Base-by-base conservation (phyloP, 805 yeast species). In the Sugiyamaella qingdaonensis region DNA sequence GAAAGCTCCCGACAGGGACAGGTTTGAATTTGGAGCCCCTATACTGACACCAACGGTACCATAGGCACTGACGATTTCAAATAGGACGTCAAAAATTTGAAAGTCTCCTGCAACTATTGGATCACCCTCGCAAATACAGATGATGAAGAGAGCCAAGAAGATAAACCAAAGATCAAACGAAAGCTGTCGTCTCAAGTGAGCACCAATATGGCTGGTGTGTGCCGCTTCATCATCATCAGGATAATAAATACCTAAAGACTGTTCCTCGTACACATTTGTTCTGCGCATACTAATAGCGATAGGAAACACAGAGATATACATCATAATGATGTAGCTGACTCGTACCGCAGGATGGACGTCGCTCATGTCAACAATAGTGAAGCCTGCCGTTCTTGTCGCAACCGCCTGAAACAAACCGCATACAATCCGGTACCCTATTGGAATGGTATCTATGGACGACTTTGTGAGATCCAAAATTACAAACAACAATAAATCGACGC, bases 241-340 rank as follows among this genome's bases (percentile, higher is more conserved):
- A n/a, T 72, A 77, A 64, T 88, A 91, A n/a, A 90, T 78, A n/a
- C 99, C 99, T 53, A 94, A 72, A 0, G 97, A 87, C 66, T 90
- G 98, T 64, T 94, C 99, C 67, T 94, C 99, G 71, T 94, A 94
- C 52, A 94, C 99, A 67, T 94, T 94, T 16, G 99, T 94, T 68
- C 97, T 80, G 72, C 99, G 82, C 57, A 94, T 90, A 36, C 97
- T 88, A 58, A 94, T 94, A 32, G 99, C 99, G 61, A 94, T 74
- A 0, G 99, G 99, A 65, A 91, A 76, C 43, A 92, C 97, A 13
- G 98, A 92, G 27, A 94, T 90, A 71, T 94, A 94, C 99, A 94
- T 94, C 98, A 94, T 92, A 55, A 94, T 78, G 83, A 89, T 78
- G 67, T 94, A 94, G 61, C 94, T 83, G 29, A 94, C 95, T 68